Base-by-base conservation (phyloP, 2,329 filamentous ascomycete species). In the Pyrenophora seminiperda region DNA sequence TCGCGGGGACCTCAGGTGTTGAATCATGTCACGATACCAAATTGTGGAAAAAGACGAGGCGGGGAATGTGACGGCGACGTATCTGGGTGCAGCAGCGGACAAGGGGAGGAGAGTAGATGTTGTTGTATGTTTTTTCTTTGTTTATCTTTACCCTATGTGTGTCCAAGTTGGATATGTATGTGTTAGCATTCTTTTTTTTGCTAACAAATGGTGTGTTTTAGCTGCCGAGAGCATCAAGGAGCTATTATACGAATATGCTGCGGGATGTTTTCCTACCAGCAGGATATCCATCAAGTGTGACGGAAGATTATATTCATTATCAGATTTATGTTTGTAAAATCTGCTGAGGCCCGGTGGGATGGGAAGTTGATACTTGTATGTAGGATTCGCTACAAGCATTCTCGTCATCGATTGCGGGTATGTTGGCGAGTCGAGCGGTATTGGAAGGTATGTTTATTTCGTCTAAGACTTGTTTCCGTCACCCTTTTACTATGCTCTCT, bases 221-320 rank as follows among this genome's bases (percentile, higher is more conserved):
- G 56, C 27, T n/a, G 1, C 53, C 53, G 3, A 17, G 22, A 24
- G 18, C 43, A 20, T 30, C 39, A 9, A 58, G 56, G 20, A 47
- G 38, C 41, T 38, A 44, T 37, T 38, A 44, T 37, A 68, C 67
- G 59, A 73, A 73, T 60, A 70, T 58, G 46, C 55, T 83, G 2
- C 69, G 91, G 33, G 86, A 90, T 59, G 83, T 92, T 20, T 96
- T 96, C 68, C 80, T 96, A 1, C 92, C 92, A 0, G 86, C 89
- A 1, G 91, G 91, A n/a, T 97, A 88, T 72, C 92, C 91, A 1
- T 83, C 91, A 59, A 94, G 87, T 40, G 92, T 97, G 22, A 93
- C 88, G 1, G 77, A 83, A 11, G 91, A 97, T 73, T 97, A 97
- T 73, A 78, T 91, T 4, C 80, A 87, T 76, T 95, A 88, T 70